Base-by-base conservation (phyloP, 2,329 filamentous ascomycete species). In the Zymoseptoria brevis region DNA sequence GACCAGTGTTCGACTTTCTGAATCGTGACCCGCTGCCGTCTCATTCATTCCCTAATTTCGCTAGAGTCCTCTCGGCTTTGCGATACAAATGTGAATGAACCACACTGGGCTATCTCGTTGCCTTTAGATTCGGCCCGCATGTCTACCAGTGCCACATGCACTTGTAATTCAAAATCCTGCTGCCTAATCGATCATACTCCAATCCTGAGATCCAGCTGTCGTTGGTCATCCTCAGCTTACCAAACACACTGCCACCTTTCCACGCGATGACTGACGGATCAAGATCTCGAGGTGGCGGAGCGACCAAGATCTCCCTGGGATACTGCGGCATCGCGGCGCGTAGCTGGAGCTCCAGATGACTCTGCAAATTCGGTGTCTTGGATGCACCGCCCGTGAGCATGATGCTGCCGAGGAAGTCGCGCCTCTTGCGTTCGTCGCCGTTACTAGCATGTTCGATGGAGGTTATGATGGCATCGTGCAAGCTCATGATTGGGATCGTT, bases 211-310 rank as follows among this genome's bases (percentile, higher is more conserved):
- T 90, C 94, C 94, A 99, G 69, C 88, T 94, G 74, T 99, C 94
- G 75, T 97, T 97, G 16, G 90, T 92, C 52, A 78, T 79, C 61
- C 86, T 83, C 67, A 97, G 77, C 76, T 96, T 91, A 2, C 90
- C 92, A 79, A 96, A 99, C 16, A 99, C 92, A 72, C 91, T 96
- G 0, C 90, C 94, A 3, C 94, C 94, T 81, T 99, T 99, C 94
- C 94, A 99, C 8, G 87, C 87, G 56, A 97, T 88, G n/a, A 97
- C 92, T 75, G 96, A 91, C 61, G 94, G 90, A 75, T 99, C 94
- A 78, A 99, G 87, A 68, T 99, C 94, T 68, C 93, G 81, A 0
- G 94, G 94, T n/a, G 85, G 85, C 19, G 81, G 79, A 1, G 83
- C 84, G 22, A 88, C 83, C 62, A 87, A 78, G 58, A 88, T 84